phyloP scores from a whole-genome alignment of 208 protist genomes.

The Giardia duodenalis region DNA sequence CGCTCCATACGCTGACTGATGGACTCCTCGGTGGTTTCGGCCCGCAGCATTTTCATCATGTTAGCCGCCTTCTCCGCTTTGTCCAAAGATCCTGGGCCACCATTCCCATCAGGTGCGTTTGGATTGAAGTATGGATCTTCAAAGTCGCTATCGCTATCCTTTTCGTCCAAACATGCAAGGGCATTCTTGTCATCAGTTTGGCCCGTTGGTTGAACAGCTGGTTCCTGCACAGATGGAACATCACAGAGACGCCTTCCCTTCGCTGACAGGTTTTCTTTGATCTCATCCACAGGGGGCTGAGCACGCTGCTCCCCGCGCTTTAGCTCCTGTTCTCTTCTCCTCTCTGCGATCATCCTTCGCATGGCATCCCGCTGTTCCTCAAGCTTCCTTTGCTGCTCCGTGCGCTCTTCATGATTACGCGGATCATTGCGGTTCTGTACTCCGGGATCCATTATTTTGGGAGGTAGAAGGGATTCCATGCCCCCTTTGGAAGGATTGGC shows the following conservation, averaged over 20 bases:
- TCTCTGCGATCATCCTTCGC: neutral
- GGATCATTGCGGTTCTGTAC: neutral
- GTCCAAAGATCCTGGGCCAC: neutral
- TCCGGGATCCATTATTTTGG: too few species aligned
- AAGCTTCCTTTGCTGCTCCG: neutral
- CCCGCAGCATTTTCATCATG: neutral
- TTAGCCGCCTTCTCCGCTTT: neutral
- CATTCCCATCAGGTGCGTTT: neutral
- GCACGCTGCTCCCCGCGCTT: neutral
- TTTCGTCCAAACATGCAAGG: neutral
- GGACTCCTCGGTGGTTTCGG: neutral
- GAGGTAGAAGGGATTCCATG: slow-evolving; percentile 10
- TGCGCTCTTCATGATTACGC: too few species aligned
- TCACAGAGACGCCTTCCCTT: neutral
- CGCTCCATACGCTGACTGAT: slow-evolving; percentile 30
- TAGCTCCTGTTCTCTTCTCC: neutral
- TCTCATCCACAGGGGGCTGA: neutral
- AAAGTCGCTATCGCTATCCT: neutral
- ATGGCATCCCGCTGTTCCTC: neutral
- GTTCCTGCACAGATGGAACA: neutral
- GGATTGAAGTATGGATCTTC: neutral
- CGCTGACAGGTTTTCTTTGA: neutral
- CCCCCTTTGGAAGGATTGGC: neutral
- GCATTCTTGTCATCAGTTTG: neutral
- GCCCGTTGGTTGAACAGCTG: neutral